A percentile compares a stretch with the other conserved stretches of the same genome.
These are phyloP conservation scores for Pontederia paniculata DNA, from an alignment of 176 grass and related monocot genomes.

Conservation along the genomic window DNA sequence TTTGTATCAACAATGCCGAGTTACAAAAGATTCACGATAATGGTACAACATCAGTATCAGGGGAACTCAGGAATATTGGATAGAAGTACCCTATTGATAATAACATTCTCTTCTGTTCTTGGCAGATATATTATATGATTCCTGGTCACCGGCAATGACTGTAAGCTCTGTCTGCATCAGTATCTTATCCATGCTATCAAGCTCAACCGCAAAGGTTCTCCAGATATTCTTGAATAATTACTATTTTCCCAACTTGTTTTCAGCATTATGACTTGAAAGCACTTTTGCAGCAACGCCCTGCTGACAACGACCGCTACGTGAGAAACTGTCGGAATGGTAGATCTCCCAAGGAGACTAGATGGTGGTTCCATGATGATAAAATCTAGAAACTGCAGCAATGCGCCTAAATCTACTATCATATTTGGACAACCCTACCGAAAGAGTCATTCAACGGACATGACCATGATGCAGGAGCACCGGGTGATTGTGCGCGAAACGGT, in stretches of 20 bases:
- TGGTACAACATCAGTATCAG: too few species aligned
- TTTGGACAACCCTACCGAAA: too few species aligned
- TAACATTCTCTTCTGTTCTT: not conserved
- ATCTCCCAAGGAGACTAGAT: constrained; percentile 13
- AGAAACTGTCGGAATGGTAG: constrained; percentile 10
- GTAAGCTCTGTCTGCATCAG: constrained; percentile 86
- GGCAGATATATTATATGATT: constrained; percentile 90
- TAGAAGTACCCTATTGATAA: too few species aligned
- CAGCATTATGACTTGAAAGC: not conserved
- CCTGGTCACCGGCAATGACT: constrained; percentile 85
- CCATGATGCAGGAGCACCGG: not conserved
- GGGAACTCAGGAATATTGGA: too few species aligned
- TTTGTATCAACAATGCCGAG: too few species aligned
- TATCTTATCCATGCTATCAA: constrained; percentile 90
- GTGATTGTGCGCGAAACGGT: not conserved
- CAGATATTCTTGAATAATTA: not conserved
- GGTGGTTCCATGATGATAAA: constrained; percentile 19
- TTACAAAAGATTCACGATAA: too few species aligned
- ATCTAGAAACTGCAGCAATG: not conserved
- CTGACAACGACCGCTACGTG: constrained; percentile 11
- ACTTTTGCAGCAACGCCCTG: constrained; percentile 13
- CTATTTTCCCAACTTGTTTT: not conserved
- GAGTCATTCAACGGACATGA: too few species aligned
- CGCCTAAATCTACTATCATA: not conserved
- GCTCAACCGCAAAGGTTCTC: constrained; percentile 67